Conservation (phyloP, 2,329 filamentous ascomycete species). For the Hypoxylon sp. region DNA sequence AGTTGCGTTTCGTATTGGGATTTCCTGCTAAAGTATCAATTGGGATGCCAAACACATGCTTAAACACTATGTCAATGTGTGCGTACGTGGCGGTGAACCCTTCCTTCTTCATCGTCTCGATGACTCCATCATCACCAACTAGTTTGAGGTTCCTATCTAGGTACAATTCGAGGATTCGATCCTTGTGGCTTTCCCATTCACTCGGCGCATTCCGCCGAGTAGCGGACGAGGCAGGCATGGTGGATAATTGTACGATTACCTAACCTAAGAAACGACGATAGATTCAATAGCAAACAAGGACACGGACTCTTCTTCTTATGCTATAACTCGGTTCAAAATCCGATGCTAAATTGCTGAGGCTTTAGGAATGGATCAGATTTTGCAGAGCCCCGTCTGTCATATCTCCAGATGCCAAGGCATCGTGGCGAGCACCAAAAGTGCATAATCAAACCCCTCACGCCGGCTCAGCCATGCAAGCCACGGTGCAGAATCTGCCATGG, state of each 20-base stretch:
- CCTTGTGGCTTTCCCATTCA: constrained; percentile 15
- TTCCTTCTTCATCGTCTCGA: constrained; percentile 16
- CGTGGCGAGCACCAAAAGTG: neutral
- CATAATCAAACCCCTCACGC: neutral
- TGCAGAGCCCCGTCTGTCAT: neutral
- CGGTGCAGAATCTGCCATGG: neutral
- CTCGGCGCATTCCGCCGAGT: constrained; percentile 10
- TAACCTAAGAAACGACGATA: neutral
- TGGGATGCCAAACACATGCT: neutral
- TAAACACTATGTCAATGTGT: neutral
- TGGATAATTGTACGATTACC: neutral
- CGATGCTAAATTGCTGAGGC: neutral
- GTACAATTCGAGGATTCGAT: constrained; percentile 20
- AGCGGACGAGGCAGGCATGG: constrained; percentile 8
- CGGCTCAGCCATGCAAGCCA: neutral
- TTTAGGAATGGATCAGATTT: neutral
- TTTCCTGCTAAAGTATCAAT: constrained; percentile 13
- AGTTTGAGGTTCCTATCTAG: constrained; percentile 6
- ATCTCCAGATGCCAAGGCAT: neutral
- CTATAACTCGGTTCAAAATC: neutral
- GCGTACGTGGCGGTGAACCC: constrained; percentile 25
- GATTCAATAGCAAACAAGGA: neutral
- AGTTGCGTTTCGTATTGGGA: constrained; percentile 25
- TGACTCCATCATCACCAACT: constrained; percentile 10
- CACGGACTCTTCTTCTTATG: neutral